phyloP scores from a whole-genome alignment of 2,329 filamentous ascomycete species.

The Ophiocordyceps australis region DNA sequence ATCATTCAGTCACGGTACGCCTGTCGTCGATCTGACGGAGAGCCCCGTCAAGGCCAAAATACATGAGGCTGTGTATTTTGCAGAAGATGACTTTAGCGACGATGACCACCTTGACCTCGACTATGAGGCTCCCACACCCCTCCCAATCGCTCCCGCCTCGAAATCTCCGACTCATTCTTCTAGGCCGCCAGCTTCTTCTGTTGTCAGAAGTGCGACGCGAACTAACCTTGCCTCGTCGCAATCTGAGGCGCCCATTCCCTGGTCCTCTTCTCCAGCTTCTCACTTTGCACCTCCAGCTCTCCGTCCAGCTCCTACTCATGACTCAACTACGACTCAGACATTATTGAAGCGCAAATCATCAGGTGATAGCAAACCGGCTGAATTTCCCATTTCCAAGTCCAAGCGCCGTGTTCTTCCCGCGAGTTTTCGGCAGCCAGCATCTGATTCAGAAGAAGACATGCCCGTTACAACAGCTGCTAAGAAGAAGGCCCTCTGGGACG shows the following conservation, averaged over 20 bases:
- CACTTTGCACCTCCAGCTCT: slow-evolving; percentile 22
- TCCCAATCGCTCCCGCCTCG: slow-evolving; percentile 16
- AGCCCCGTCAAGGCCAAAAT: slow-evolving; percentile 10
- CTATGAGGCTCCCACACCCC: slow-evolving; percentile 38
- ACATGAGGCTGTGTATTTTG: slow-evolving; percentile 34
- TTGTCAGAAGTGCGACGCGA: no score
- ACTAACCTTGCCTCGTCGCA: slow-evolving; percentile 11
- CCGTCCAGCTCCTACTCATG: no score
- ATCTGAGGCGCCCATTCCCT: slow-evolving; percentile 30
- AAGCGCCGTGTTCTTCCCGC: slow-evolving; percentile 49
- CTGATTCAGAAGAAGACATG: slow-evolving; percentile 10
- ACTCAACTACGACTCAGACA: slow-evolving; percentile 7
- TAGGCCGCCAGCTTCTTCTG: no score
- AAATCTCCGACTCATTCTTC: no score
- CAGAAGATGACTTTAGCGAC: slow-evolving; percentile 74
- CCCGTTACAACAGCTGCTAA: slow-evolving; percentile 15
- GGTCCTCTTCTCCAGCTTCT: slow-evolving; percentile 49
- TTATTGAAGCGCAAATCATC: slow-evolving; percentile 24
- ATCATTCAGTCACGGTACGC: slow-evolving; percentile 21
- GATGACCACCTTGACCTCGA: slow-evolving; percentile 61
- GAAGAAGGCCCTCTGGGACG: slow-evolving; percentile 43
- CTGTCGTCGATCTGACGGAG: slow-evolving; percentile 15
- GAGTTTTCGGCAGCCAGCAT: slow-evolving; percentile 18
- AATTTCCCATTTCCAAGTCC: slow-evolving; percentile 11
- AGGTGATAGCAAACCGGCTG: slow-evolving; percentile 9